Conservation (phyloP, 805 yeast genomes). For the Saccharomyces paradoxus region DNA sequence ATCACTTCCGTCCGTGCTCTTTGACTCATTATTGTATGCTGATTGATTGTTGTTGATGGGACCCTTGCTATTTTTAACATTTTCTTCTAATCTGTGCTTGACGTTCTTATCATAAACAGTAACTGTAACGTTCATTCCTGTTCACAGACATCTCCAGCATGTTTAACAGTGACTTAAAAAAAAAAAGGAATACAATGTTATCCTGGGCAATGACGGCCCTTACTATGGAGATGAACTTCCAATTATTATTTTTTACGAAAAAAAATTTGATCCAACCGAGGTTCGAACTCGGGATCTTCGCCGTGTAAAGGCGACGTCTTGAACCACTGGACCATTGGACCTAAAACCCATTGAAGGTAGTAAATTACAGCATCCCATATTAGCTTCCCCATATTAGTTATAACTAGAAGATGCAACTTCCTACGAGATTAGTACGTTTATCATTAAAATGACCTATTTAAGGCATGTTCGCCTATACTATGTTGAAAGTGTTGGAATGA, state of each 20-base stretch:
- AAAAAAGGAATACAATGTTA: no score
- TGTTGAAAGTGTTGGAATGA: no score
- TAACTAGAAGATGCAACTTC: no score
- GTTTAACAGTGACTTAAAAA: background rate
- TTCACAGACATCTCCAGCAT: background rate
- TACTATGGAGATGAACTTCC: background rate
- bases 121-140: constrained; percentile 4
- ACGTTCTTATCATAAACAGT: constrained; percentile 22
- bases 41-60: background rate
- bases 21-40: constrained; percentile 1
- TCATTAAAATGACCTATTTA: no score
- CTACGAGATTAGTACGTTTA: no score
- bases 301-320: constrained; percentile 37
- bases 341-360: constrained; percentile 16
- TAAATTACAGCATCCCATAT: no score
- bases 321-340: constrained; percentile 35
- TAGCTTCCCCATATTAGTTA: no score
- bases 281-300: constrained; percentile 36
- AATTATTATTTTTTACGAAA: background rate
- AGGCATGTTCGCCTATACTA: no score
- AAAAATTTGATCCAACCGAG: constrained; percentile 31
- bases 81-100: constrained; percentile 2
- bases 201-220: no score
- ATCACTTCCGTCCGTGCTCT: constrained; percentile 6
- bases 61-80: background rate